Evolutionary conservation across 202 grass and related monocot species (phyloP).

Genomic region (Thinopyrum obtusiflorum): DNA sequence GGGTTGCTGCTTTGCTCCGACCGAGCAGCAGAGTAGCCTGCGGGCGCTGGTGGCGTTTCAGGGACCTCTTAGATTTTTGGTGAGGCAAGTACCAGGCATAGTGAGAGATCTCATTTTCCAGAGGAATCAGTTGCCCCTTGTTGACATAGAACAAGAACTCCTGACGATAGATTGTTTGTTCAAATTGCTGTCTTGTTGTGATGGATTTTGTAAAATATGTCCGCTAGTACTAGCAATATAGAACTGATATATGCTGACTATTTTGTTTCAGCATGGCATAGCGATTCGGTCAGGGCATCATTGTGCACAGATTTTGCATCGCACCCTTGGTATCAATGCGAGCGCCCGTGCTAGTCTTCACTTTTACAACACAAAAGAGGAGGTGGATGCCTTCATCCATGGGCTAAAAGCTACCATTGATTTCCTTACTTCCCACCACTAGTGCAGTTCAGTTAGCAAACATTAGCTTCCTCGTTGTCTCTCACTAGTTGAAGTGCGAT

Average conservation of each 20-base stretch:
- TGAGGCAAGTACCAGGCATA: not conserved
- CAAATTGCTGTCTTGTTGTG: not conserved
- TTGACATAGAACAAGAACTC: not conserved
- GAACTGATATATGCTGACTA: not conserved
- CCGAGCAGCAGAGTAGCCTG: too few species aligned
- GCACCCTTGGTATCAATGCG: conserved; percentile 58
- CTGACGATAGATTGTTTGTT: not conserved
- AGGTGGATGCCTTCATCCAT: conserved; percentile 68
- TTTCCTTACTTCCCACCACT: conserved; percentile 58
- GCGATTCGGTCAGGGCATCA: conserved; percentile 93
- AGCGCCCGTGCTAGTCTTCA: conserved; percentile 93
- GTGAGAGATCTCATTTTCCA: not conserved
- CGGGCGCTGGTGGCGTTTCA: too few species aligned
- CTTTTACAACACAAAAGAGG: conserved; percentile 95
- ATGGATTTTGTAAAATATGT: not conserved
- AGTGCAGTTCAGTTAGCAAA: conserved; percentile 7
- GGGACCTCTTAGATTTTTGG: too few species aligned
- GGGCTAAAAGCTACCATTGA: conserved; percentile 65
- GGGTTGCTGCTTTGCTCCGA: too few species aligned
- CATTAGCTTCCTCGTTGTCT: not conserved
- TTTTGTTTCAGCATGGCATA: conserved; percentile 63
- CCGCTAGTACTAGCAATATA: not conserved
- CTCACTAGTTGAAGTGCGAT: not conserved
- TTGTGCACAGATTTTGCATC: conserved; percentile 82
- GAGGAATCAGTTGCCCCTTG: not conserved